A percentile compares a stretch with the other conserved stretches of the same genome.
Conservation (phyloP, 306 rosid species). For the Prunus davidiana region DNA sequence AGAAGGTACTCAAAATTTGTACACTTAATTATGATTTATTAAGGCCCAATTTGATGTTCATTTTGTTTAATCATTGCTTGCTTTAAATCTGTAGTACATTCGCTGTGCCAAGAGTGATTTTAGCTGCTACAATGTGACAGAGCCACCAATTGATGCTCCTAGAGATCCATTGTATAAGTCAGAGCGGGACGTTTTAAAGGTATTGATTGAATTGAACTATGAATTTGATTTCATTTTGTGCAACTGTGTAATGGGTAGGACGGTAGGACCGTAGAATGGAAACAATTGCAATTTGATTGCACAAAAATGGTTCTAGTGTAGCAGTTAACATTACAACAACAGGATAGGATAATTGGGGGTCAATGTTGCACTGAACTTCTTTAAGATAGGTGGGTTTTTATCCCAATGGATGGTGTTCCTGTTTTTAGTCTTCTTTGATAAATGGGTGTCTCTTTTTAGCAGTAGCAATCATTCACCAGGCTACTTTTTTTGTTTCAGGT, state of each 20-base stretch:
- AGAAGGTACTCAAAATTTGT: constrained; percentile 46
- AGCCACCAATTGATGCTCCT: constrained; percentile 92
- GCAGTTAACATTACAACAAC: neutral
- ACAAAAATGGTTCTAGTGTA: neutral
- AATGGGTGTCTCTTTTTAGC: neutral
- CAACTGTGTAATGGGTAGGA: neutral
- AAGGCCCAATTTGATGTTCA: neutral
- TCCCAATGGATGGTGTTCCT: neutral
- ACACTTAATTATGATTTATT: neutral
- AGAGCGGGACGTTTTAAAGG: constrained; percentile 78
- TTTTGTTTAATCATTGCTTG: constrained; percentile 1
- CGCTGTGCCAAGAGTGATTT: constrained; percentile 85
- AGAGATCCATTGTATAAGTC: constrained; percentile 87
- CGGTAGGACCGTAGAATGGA: neutral
- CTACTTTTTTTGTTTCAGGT: constrained; percentile 48
- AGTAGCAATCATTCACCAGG: constrained; percentile 11
- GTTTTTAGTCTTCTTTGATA: neutral
- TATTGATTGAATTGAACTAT: constrained; percentile 13
- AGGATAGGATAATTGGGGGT: neutral
- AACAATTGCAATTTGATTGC: neutral
- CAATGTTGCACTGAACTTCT: neutral
- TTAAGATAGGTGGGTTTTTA: neutral
- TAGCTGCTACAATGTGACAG: constrained; percentile 77
- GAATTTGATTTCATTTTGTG: neutral
- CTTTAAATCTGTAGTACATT: constrained; percentile 58